Evolutionary conservation across 1,284 basidiomycete species (phyloP).

Genomic region (Schizopora paradoxa): DNA sequence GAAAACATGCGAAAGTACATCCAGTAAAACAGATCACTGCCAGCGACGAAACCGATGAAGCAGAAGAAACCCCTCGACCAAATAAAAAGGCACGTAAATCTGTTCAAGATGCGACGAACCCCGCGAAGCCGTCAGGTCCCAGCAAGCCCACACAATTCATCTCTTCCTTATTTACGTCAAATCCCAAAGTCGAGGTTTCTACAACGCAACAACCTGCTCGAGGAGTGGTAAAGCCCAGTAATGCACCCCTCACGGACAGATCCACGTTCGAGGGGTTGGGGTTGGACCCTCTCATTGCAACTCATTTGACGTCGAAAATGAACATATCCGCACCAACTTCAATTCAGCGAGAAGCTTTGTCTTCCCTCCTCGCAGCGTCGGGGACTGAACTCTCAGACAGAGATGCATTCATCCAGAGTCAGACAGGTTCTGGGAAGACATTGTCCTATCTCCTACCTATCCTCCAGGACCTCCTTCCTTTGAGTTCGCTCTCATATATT

Average conservation of each 20-base stretch:
- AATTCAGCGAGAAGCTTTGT: slow-evolving; percentile 82
- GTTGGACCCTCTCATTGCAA: slow-evolving; percentile 75
- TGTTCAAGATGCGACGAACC: slow-evolving; percentile 22
- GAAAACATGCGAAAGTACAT: background rate
- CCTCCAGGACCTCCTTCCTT: slow-evolving; percentile 87
- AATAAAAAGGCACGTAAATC: slow-evolving; percentile 37
- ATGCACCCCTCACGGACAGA: slow-evolving; percentile 73
- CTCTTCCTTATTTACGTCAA: slow-evolving; percentile 87
- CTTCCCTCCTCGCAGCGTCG: slow-evolving; percentile 55
- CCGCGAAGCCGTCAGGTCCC: slow-evolving; percentile 24
- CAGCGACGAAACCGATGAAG: background rate
- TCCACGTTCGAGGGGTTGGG: slow-evolving; percentile 74
- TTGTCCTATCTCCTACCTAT: slow-evolving; percentile 93
- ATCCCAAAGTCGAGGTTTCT: slow-evolving; percentile 57
- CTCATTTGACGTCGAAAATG: slow-evolving; percentile 82
- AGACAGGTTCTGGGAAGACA: slow-evolving; percentile 98
- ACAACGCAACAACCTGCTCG: slow-evolving; percentile 26
- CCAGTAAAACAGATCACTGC: background rate
- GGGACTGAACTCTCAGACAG: slow-evolving; percentile 40
- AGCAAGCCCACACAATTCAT: slow-evolving; percentile 65
- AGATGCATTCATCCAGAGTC: slow-evolving; percentile 94
- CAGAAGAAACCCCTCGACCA: slow-evolving; percentile 25
- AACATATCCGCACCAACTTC: slow-evolving; percentile 82
- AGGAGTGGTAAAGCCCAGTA: slow-evolving; percentile 56
- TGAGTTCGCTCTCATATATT: slow-evolving; percentile 84